Percentiles rank a stretch among this genome's conserved stretches.
These are phyloP conservation scores for Fusarium sterilihyphosum DNA, from an alignment of 2,329 filamentous ascomycete species.

Conservation along the genomic window DNA sequence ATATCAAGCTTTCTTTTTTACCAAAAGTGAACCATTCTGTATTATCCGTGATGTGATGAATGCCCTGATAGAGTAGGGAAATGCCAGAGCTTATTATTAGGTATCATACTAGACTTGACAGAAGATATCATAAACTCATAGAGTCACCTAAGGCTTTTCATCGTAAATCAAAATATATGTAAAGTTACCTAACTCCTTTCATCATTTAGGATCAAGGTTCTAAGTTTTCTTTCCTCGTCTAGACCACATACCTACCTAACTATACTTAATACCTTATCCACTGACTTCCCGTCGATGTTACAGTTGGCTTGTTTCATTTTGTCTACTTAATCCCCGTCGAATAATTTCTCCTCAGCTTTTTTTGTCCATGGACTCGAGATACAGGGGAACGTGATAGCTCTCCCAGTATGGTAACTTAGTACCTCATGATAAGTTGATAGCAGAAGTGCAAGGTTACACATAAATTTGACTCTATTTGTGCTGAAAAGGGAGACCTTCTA, in stretches of 20 bases:
- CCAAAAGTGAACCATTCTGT: slow-evolving; percentile 14
- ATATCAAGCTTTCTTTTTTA: slow-evolving; percentile 44
- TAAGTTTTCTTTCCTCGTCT: neutral
- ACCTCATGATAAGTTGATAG: neutral
- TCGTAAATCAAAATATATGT: neutral
- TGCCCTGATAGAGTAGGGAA: neutral
- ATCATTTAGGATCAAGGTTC: neutral
- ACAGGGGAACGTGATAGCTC: neutral
- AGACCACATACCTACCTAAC: neutral
- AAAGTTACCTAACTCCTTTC: neutral
- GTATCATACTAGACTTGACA: neutral
- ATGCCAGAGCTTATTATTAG: neutral
- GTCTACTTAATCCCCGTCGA: neutral
- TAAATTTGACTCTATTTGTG: neutral
- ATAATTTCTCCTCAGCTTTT: neutral
- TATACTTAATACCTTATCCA: neutral
- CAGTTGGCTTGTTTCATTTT: neutral
- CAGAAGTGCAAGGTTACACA: neutral
- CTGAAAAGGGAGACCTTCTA: neutral
- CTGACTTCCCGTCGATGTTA: neutral
- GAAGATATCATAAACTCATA: neutral
- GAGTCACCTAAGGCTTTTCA: too few species aligned
- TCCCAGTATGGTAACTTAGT: neutral
- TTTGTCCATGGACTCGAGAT: neutral
- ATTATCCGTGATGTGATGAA: neutral